Evolutionary conservation across 106 monocot species (phyloP), one percentile per base, ranked within the genome.

Genomic region (Narthecium ossifragum): DNA sequence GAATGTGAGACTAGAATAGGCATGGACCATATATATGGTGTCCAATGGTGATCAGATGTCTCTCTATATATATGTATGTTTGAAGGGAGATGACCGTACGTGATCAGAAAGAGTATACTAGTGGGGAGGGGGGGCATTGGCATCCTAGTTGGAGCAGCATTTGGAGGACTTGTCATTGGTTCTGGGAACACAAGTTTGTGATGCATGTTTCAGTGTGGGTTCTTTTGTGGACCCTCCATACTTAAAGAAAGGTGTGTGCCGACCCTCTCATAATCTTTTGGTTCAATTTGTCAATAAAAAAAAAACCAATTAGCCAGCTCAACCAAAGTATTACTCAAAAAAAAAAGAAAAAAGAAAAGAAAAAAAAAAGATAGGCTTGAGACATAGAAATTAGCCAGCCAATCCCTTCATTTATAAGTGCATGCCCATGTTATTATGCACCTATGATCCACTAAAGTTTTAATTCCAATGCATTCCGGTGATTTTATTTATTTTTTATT

Each of bases 81-180:
- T n/a, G n/a, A n/a, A n/a, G n/a, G n/a, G n/a, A n/a, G n/a, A n/a
- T n/a, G n/a, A n/a, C n/a, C n/a, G n/a, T n/a, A n/a, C n/a, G n/a
- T n/a, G n/a, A n/a, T 31, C 28, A 54, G 21, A 22, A 47, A 18
- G 27, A 53, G 33, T 18, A 18, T 4, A 57, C 2, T 57, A 57
- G 21, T 57, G 31, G 34, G 17, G 34, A n/a, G 18, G 31, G 34
- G 17, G 34, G n/a, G 18, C n/a, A 57, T 15, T 57, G 57, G 34
- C 33, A 34, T 57, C 57, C 57, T 34, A 57, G 34, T 57, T 18
- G 31, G 57, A 57, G 9, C 57, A 57, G 34, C 57, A 57, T 57
- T 31, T 36, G 34, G 17, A 24, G n/a, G 57, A 3, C 34, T 34
- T 57, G 32, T 57, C 57, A 33, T 20, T 57, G 34, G 12, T 34